A percentile compares a stretch with the other conserved stretches of the same genome.
These are phyloP conservation scores for Skeletonema costatum DNA, from an alignment of 108 stramenopile genomes.

Conservation along the genomic window DNA sequence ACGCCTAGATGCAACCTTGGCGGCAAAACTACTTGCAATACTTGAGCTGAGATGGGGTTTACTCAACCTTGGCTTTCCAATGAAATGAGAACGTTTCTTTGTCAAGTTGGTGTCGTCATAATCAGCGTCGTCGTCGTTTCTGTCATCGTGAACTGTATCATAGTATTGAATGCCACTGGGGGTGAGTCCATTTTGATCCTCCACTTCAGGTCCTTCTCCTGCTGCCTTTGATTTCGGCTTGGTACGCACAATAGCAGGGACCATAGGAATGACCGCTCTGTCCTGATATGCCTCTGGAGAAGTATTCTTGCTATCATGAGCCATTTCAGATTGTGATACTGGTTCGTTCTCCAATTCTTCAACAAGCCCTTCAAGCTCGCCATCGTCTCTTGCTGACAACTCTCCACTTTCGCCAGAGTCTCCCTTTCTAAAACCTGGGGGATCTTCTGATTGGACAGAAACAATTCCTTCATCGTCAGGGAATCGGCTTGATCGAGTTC, in stretches of 20 bases:
- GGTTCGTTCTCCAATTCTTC: not conserved
- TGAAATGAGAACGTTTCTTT: conserved; percentile 3
- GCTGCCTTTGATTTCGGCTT: conserved; percentile 23
- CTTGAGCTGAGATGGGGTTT: conserved; percentile 6
- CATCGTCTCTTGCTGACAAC: conserved; percentile 4
- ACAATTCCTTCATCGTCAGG: not conserved
- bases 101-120: conserved; percentile 19
- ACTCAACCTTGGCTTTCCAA: conserved; percentile 10
- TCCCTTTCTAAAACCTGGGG: conserved; percentile 6
- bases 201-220: conserved; percentile 9
- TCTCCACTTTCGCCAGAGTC: conserved; percentile 20
- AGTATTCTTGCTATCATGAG: conserved; percentile 11
- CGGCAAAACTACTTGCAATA: conserved; percentile 16
- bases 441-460: conserved; percentile 16
- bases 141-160: conserved; percentile 49
- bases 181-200: conserved; percentile 35
- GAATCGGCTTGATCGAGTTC: not conserved
- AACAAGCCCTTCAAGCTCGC: conserved; percentile 3
- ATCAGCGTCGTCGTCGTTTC: conserved; percentile 36
- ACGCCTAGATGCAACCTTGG: conserved; percentile 36
- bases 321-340: conserved; percentile 32
- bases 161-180: conserved; percentile 67
- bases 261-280: conserved; percentile 13
- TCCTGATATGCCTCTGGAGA: conserved; percentile 7
- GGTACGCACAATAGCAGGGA: conserved; percentile 36